Percentiles rank a stretch among this genome's conserved stretches.
These are phyloP conservation scores for Pelargonium australe DNA, from an alignment of 441 rosid genomes.

Conservation along the genomic window DNA sequence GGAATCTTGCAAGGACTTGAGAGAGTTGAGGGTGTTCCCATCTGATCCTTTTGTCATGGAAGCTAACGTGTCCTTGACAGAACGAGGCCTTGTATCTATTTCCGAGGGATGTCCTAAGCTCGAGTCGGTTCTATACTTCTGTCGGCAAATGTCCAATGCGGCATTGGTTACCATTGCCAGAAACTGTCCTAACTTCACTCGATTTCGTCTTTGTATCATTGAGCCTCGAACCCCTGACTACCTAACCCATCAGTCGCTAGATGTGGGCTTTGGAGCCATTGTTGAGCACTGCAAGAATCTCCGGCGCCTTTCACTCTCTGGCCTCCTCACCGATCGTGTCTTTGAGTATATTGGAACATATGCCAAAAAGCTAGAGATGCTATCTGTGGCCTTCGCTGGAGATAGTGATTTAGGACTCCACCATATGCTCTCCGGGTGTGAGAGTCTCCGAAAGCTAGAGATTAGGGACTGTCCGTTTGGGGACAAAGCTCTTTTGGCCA, in stretches of 20 bases:
- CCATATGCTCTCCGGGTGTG: conserved; percentile 74
- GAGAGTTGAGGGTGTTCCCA: conserved; percentile 86
- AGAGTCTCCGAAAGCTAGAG: conserved; percentile 79
- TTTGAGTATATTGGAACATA: conserved; percentile 74
- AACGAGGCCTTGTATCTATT: conserved; percentile 75
- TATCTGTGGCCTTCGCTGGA: conserved; percentile 89
- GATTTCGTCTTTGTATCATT: conserved; percentile 75
- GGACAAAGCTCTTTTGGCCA: conserved; percentile 63
- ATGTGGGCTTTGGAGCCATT: conserved; percentile 94
- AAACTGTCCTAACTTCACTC: conserved; percentile 67
- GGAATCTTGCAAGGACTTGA: conserved; percentile 68
- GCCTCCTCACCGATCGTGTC: conserved; percentile 68
- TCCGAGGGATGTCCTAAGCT: conserved; percentile 84
- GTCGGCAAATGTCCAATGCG: conserved; percentile 93
- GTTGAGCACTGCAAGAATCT: conserved; percentile 67
- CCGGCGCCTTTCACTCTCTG: conserved; percentile 65
- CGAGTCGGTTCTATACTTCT: conserved; percentile 76
- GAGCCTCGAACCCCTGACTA: conserved; percentile 76
- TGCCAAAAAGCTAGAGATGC: conserved; percentile 82
- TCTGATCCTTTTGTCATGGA: conserved; percentile 45
- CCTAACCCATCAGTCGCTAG: conserved; percentile 59
- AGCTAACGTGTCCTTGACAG: conserved; percentile 68
- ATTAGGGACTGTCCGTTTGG: conserved; percentile 84
- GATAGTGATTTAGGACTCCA: conserved; percentile 74
- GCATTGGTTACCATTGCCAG: conserved; percentile 76